These are phyloP conservation scores for Aspergillus fischeri DNA, from an alignment of 2,329 filamentous ascomycete genomes.

Conservation along the genomic window DNA sequence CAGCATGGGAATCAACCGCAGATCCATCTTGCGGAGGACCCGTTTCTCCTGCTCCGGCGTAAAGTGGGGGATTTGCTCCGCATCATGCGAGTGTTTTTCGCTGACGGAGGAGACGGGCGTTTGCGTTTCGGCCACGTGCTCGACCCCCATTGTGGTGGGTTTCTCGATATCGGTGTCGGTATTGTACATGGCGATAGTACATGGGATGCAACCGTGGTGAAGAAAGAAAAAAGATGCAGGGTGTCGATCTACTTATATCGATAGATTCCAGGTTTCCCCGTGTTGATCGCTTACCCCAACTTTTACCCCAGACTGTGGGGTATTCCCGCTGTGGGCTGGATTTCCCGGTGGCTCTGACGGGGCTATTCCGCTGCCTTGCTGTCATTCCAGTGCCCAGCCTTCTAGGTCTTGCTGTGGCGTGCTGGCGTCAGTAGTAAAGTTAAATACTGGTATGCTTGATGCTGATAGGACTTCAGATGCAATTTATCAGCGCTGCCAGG, in stretches of 20 bases:
- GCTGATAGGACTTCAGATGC: too few relatives aligned
- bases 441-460: background rate
- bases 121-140: background rate
- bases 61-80: background rate
- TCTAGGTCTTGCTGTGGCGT: background rate
- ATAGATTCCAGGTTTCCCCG: background rate
- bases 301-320: background rate
- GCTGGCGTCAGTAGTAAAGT: background rate
- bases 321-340: background rate
- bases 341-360: background rate
- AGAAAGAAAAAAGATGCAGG: background rate
- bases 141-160: background rate
- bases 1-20: slow-evolving; percentile 25
- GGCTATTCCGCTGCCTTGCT: background rate
- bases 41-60: slow-evolving; percentile 12
- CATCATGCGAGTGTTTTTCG: background rate
- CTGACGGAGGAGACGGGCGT: background rate
- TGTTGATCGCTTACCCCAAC: background rate
- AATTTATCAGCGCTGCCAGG: background rate
- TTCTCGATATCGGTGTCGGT: background rate
- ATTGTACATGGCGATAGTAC: background rate
- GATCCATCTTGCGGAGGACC: slow-evolving; percentile 26
- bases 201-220: background rate
- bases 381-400: background rate
- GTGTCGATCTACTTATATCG: background rate